A percentile compares a stretch with the other conserved stretches of the same genome.
phyloP scores from a whole-genome alignment of 495 filamentous ascomycete species.

The Penicillium turbatum region DNA sequence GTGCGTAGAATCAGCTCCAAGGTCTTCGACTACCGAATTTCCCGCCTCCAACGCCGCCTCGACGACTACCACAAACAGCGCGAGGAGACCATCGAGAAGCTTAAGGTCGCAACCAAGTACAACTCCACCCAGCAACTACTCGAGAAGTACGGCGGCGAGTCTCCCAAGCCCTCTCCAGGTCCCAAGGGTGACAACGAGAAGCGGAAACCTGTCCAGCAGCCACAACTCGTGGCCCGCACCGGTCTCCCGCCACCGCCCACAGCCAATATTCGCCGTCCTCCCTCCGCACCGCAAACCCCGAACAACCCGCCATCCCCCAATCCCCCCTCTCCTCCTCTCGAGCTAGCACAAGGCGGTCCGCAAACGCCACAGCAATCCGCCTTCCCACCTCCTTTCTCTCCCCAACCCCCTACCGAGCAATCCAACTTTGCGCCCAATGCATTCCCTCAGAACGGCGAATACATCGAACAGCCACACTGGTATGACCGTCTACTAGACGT shows the following conservation, averaged over 20 bases:
- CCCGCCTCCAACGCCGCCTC: conserved; percentile 59
- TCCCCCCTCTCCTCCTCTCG: conserved; percentile 20
- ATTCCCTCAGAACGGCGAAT: conserved; percentile 45
- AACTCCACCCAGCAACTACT: conserved; percentile 89
- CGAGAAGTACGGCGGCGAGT: conserved; percentile 81
- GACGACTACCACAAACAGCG: conserved; percentile 72
- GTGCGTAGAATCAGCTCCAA: conserved; percentile 54
- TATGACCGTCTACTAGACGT: conserved; percentile 92
- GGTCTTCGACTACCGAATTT: conserved; percentile 81
- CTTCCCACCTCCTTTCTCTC: conserved; percentile 12
- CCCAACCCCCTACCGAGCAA: conserved; percentile 25
- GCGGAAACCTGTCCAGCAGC: conserved; percentile 18
- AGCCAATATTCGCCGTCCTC: conserved; percentile 65
- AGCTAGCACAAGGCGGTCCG: neutral
- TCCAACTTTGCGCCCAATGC: conserved; percentile 60
- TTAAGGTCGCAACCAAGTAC: conserved; percentile 92
- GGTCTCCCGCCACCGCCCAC: conserved; percentile 72
- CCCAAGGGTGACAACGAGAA: conserved; percentile 30
- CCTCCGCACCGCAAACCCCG: conserved; percentile 17
- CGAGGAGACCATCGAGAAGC: conserved; percentile 81
- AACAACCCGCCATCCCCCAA: conserved; percentile 17
- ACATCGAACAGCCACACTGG: conserved; percentile 62
- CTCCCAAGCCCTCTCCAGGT: conserved; percentile 43
- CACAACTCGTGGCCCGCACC: conserved; percentile 43
- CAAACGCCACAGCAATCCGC: conserved; percentile 12